Percentiles rank a stretch among this genome's conserved stretches.
These are phyloP conservation scores for Diddensiella caesifluorescens DNA, from an alignment of 805 yeast species.

Conservation along the genomic window DNA sequence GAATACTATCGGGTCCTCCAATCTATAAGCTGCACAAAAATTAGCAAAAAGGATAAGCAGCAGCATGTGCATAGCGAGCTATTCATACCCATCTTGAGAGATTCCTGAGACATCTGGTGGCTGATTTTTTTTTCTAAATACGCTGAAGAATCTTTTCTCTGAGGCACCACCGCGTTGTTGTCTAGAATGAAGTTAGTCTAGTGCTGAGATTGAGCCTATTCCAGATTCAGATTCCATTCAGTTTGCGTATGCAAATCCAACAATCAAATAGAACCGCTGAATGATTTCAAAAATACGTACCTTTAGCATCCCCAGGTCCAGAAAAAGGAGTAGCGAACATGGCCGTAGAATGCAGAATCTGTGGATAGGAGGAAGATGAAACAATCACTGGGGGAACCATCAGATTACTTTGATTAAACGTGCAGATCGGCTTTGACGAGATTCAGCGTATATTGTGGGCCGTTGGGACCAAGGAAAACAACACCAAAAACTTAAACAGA, in stretches of 20 bases:
- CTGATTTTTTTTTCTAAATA: background rate
- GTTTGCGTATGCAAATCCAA: background rate
- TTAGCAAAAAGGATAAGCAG: too few relatives aligned
- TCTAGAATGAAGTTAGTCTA: background rate
- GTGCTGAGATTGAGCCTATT: background rate
- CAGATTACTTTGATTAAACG: background rate
- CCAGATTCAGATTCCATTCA: too few relatives aligned
- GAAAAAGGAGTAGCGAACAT: background rate
- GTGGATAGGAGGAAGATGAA: background rate
- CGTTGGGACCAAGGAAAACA: background rate
- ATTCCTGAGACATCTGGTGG: background rate
- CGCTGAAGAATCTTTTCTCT: background rate
- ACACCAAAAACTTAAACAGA: background rate
- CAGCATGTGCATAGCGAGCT: too few relatives aligned
- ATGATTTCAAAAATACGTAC: background rate
- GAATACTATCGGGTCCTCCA: constrained; percentile 8
- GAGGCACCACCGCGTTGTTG: constrained; percentile 2
- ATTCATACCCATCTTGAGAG: constrained; percentile 2
- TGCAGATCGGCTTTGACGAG: background rate
- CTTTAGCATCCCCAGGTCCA: constrained; percentile 3
- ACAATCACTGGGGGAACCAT: constrained; percentile 5
- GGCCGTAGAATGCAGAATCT: background rate
- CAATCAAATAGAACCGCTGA: background rate
- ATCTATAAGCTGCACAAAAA: constrained; percentile 2
- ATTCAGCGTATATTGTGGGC: constrained; percentile 2